Conservation (phyloP, 139 green algal genomes). For the Chlorella vulgaris region DNA sequence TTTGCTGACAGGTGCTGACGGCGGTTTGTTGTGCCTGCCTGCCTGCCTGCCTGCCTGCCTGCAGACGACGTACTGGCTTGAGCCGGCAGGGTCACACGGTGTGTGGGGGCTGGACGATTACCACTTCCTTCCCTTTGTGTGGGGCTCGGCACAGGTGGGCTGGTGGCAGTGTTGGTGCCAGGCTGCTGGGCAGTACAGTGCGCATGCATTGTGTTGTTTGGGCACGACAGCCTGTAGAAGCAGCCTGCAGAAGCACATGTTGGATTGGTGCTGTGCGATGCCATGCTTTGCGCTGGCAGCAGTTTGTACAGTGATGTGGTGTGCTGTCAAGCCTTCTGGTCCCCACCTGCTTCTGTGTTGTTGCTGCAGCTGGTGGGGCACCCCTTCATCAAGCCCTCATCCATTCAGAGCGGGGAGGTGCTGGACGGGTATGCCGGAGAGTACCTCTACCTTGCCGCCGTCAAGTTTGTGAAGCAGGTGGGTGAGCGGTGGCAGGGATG, state of each 20-base stretch:
- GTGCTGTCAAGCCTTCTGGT: not conserved
- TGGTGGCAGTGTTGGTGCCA: slow-evolving; percentile 38
- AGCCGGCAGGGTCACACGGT: slow-evolving; percentile 95
- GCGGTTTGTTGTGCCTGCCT: too few species aligned
- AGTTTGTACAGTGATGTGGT: not conserved
- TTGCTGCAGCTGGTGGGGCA: slow-evolving; percentile 85
- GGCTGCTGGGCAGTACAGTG: not conserved
- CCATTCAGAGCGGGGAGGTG: slow-evolving; percentile 80
- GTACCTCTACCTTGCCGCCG: slow-evolving; percentile 89
- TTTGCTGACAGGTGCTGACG: too few species aligned
- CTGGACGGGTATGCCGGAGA: slow-evolving; percentile 71
- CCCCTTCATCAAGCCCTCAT: slow-evolving; percentile 76
- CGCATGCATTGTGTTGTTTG: not conserved
- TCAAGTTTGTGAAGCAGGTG: slow-evolving; percentile 84
- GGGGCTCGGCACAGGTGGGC: slow-evolving; percentile 71
- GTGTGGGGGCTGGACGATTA: slow-evolving; percentile 99
- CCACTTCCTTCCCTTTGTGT: slow-evolving; percentile 97
- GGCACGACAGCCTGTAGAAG: too few species aligned
- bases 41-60: not conserved
- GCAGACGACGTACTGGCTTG: slow-evolving; percentile 92
- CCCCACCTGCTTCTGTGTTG: too few species aligned
- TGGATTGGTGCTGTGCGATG: too few species aligned
- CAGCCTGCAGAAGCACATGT: too few species aligned
- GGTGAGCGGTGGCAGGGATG: not conserved
- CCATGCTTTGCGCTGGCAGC: not conserved